phyloP scores from a whole-genome alignment of 1,284 basidiomycete genomes.

The Austroboletus niveus region DNA sequence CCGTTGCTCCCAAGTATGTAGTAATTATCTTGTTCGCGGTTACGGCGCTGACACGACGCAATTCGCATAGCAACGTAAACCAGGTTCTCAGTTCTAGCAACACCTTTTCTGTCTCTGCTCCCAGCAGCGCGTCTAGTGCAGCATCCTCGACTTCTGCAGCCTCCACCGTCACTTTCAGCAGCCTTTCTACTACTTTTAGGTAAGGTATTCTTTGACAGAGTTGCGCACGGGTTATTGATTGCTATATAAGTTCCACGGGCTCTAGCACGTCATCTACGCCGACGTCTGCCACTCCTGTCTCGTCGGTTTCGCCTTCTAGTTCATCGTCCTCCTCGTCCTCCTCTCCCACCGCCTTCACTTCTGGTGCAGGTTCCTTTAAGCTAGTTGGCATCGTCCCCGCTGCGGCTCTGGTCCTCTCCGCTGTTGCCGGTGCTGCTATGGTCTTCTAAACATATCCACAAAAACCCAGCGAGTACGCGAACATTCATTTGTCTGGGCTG shows the following conservation, averaged over 20 bases:
- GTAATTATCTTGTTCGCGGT: not conserved
- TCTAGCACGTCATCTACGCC: not conserved
- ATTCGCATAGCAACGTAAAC: conserved; percentile 44
- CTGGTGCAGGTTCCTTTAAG: conserved; percentile 25
- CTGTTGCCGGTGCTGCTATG: conserved; percentile 41
- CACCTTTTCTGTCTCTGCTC: conserved; percentile 44
- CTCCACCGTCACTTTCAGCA: not conserved
- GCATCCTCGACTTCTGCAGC: conserved; percentile 14
- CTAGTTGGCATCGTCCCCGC: conserved; percentile 30
- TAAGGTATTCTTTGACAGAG: not conserved
- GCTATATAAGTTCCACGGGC: not conserved
- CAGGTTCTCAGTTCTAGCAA: conserved; percentile 42
- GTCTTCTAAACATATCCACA: conserved; percentile 34
- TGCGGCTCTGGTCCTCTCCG: conserved; percentile 40
- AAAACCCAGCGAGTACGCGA: not conserved
- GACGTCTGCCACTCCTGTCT: conserved; percentile 1
- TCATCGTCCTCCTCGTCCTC: conserved; percentile 8
- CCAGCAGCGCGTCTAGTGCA: conserved; percentile 19
- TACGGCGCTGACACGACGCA: not conserved
- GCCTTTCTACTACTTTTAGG: not conserved
- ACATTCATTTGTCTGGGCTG: not conserved
- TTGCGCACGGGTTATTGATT: not conserved
- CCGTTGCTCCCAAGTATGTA: conserved; percentile 44
- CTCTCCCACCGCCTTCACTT: conserved; percentile 22
- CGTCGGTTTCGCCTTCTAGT: not conserved